phyloP scores from a whole-genome alignment of 352 stramenopile species.

The Elongisporangium prolatum region DNA sequence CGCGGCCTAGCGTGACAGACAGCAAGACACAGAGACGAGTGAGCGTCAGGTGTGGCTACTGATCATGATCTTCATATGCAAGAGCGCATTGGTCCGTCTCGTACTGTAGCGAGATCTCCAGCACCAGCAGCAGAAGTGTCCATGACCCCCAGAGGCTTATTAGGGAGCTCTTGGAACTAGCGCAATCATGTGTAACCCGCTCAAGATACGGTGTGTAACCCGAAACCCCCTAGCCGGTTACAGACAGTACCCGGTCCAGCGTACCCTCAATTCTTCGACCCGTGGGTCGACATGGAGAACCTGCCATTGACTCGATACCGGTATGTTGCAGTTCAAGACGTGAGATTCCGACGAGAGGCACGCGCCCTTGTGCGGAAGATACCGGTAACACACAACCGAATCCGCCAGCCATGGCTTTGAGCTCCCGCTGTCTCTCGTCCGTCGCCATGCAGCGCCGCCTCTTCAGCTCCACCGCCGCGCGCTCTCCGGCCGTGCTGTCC shows the following conservation, averaged over 20 bases:
- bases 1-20: background rate
- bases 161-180: background rate
- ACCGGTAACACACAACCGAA: background rate
- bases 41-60: too few relatives aligned
- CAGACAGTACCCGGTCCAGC: background rate
- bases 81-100: background rate
- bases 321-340: background rate
- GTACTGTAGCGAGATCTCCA: background rate
- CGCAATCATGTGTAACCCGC: background rate
- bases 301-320: too few relatives aligned
- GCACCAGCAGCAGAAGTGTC: background rate
- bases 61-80: too few relatives aligned
- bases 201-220: background rate
- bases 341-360: background rate
- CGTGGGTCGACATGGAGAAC: too few relatives aligned
- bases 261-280: too few relatives aligned
- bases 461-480: conserved; percentile 2
- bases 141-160: background rate
- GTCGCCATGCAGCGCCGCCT: background rate
- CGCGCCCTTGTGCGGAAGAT: too few relatives aligned
- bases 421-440: background rate
- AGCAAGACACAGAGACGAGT: background rate
- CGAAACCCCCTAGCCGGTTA: background rate
- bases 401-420: background rate
- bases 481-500: conserved; percentile 28